Base-by-base conservation (phyloP, 2,329 filamentous ascomycete species). In the Trichoderma lentiforme region DNA sequence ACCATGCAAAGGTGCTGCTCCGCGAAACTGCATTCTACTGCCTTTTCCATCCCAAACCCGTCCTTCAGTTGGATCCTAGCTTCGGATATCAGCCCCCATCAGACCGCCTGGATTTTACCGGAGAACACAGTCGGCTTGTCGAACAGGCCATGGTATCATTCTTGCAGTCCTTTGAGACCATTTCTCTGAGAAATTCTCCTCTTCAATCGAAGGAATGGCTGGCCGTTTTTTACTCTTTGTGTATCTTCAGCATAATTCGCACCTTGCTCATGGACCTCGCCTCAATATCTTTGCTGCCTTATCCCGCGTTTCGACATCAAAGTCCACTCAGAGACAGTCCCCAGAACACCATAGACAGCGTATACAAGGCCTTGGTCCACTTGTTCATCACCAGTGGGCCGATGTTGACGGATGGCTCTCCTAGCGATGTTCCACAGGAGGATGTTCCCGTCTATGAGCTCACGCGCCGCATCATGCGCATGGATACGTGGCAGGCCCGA, bases 171-270 rank as follows among this genome's bases (percentile, higher is more conserved):
- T 85, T 89, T 67, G 88, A 89, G 73, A 79, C 79, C 4, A 81
- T 81, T 21, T 82, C 84, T 2, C 77, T 83, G 71, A 80, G 81
- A 28, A 79, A 79, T 36, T 78, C 79, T n/a, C 78, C 80, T 6
- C 77, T 83, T 26, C 81, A 82, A 28, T 80, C 83, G 9, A 83
- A 82, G 74, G 81, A 81, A 70, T 88, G 86, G 84, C 77, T 88
- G 18, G 85, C 87, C 2, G 77, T 84, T 4, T 88, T 89, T 72
- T 80, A 87, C 64, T 85, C 88, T 14, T 78, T 90, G 21, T 89
- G 87, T 77, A 85, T 90, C n/a, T 88, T 90, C 75, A 89, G 87
- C 76, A 81, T 87, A 32, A 83, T 86, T 24, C 84, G 85, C 63
- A 86, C 86, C 1, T 82, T 90, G 2, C 79, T 89, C 6, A 80